phyloP scores from a whole-genome alignment of 1,284 basidiomycete species.

The Testicularia cyperi region DNA sequence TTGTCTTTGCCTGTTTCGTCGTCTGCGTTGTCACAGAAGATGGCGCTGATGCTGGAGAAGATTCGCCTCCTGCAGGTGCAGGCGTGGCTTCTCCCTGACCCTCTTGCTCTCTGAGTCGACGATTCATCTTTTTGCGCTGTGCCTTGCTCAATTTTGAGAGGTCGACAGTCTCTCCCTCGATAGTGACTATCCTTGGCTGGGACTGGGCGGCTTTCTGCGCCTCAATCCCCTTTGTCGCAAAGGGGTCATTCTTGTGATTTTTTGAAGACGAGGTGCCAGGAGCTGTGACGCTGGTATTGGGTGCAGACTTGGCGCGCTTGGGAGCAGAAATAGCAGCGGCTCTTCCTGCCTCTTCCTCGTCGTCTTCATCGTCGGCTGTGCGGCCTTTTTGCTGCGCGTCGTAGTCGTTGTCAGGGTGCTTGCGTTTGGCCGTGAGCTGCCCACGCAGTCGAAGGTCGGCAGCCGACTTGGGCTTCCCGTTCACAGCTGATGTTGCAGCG shows the following conservation, averaged over 20 bases:
- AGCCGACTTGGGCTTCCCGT: slow-evolving; percentile 12
- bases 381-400: too few species aligned
- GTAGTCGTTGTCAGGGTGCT: slow-evolving; percentile 10
- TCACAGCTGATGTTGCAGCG: background rate
- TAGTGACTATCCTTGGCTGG: slow-evolving; percentile 9
- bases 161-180: slow-evolving; percentile 17
- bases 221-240: slow-evolving; percentile 22
- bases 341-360: slow-evolving; percentile 21
- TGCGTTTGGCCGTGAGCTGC: slow-evolving; percentile 35
- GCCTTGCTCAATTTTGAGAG: slow-evolving; percentile 42
- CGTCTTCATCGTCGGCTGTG: slow-evolving; percentile 6
- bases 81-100: too few species aligned
- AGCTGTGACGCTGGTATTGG: background rate
- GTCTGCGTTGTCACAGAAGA: background rate
- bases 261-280: too few species aligned
- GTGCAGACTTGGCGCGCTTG: slow-evolving; percentile 17
- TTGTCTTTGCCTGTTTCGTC: background rate
- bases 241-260: slow-evolving; percentile 23
- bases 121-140: slow-evolving; percentile 52
- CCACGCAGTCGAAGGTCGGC: slow-evolving; percentile 40
- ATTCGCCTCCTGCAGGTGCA: background rate
- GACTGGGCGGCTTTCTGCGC: slow-evolving; percentile 24
- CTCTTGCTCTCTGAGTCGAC: slow-evolving; percentile 26
- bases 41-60: slow-evolving; percentile 1
- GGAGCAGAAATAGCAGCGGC: slow-evolving; percentile 9